These are phyloP conservation scores for Jatropha multifida DNA, from an alignment of 441 rosid species.

Conservation along the genomic window DNA sequence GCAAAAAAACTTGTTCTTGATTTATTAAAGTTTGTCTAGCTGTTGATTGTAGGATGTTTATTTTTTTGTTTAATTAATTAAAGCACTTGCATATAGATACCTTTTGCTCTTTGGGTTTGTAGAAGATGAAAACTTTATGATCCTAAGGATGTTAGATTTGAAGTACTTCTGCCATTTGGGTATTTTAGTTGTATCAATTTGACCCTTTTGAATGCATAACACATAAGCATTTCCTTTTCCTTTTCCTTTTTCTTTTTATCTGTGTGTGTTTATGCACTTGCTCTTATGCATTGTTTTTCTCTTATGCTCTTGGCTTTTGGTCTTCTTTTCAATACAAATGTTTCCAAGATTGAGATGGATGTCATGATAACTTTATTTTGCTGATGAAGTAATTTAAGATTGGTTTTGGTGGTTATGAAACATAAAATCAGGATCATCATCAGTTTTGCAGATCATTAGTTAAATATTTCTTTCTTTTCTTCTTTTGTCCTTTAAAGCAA, in stretches of 20 bases:
- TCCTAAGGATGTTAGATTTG: neutral
- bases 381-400: neutral
- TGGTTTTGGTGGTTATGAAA: no score
- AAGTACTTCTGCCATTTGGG: no score
- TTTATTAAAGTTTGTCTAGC: no score
- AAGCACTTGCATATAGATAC: neutral
- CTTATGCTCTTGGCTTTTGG: neutral
- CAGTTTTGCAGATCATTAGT: neutral
- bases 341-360: no score
- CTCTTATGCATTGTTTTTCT: no score
- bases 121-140: no score
- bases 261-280: no score
- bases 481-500: neutral
- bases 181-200: no score
- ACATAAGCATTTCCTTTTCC: neutral
- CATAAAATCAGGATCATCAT: neutral
- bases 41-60: no score
- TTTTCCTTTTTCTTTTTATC: neutral
- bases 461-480: neutral
- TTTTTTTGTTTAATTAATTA: neutral
- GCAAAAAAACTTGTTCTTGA: no score
- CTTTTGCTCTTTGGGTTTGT: slow-evolving; percentile 2
- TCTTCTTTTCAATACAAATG: neutral
- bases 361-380: no score
- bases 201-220: no score